Evolutionary conservation across 179 eudicot species (phyloP), one percentile per base, ranked within the genome.

Genomic region (Carnegiea gigantea): DNA sequence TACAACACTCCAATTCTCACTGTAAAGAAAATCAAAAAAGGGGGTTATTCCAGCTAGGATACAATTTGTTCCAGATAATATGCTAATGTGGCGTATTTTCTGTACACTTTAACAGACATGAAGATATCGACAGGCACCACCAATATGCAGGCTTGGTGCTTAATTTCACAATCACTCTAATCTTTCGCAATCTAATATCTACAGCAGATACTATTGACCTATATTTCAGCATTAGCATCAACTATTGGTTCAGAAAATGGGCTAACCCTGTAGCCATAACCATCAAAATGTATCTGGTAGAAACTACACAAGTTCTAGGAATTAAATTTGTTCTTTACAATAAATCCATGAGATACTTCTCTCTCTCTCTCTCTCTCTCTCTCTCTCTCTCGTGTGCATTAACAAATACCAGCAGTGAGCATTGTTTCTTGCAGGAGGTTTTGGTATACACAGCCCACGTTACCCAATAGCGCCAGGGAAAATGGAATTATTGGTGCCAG

Each of bases 1-100:
- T 95, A 95, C 12, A 95, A 76, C 86, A 88, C 76, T 33, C 99
- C 99, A 24, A 92, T 88, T 76, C 85, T 91, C 18, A 90, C 99
- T 95, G 92, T 73, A 78, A 64, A 6, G 21, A 36, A 44, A 73
- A 76, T 20, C 46, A 20, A 57, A 40, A 59, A 65, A 38, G 78
- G 33, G 81, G 49, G 17, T 73, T 38, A 44, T 4, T 65, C 9
- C 4, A 77, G 75, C 57, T 33, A 78, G 14, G 48, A 77, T 59
- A 43, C 38, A 36, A 15, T 57, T 64, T 38, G 17, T 24, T 79
- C 30, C 33, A 70, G 21, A 30, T 2, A 14, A 13, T 23, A 38
- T 28, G 9, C 23, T 44, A 15, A 33, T 74, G 44, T 57, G 21
- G 23, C 9, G 28, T 14, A 80, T 23, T 36, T 14, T 18, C n/a